Conservation (phyloP, 305 asterid species). For the Plantago coronopus region DNA sequence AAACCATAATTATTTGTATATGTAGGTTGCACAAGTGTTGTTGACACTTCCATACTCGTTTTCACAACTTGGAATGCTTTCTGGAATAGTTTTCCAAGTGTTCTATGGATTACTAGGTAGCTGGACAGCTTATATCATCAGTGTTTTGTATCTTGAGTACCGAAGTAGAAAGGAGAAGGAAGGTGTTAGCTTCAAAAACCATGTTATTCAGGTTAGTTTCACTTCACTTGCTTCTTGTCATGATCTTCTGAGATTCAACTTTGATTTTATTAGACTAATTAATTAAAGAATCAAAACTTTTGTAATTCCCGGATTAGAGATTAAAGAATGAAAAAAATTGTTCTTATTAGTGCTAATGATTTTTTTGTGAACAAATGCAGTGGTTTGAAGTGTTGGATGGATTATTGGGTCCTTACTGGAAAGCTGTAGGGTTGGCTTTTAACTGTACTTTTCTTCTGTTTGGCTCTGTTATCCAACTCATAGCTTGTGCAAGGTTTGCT, state of each 20-base stretch:
- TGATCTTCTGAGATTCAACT: too few species aligned
- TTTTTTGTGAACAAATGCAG: too few species aligned
- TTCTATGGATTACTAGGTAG: constrained; percentile 82
- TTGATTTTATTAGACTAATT: too few species aligned
- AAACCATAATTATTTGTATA: neutral
- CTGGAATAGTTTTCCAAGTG: constrained; percentile 69
- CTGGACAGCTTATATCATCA: constrained; percentile 81
- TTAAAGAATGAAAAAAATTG: too few species aligned
- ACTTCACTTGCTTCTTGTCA: too few species aligned
- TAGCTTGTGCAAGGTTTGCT: constrained; percentile 57
- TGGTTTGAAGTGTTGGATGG: constrained; percentile 84
- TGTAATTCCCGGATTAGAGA: too few species aligned
- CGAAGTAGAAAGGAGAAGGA: constrained; percentile 85
- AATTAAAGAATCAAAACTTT: too few species aligned
- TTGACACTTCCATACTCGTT: constrained; percentile 80
- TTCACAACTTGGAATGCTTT: constrained; percentile 78
- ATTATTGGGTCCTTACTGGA: constrained; percentile 64
- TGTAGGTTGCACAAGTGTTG: constrained; percentile 86
- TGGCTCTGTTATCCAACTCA: constrained; percentile 61
- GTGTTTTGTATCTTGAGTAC: constrained; percentile 74
- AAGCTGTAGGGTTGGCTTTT: constrained; percentile 60
- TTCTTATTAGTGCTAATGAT: too few species aligned
- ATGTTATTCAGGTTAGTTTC: constrained; percentile 67
- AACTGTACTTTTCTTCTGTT: constrained; percentile 59
- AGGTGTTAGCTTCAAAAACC: constrained; percentile 76